These are phyloP conservation scores for Fonsecaea erecta DNA, from an alignment of 2,329 filamentous ascomycete genomes.

Conservation along the genomic window DNA sequence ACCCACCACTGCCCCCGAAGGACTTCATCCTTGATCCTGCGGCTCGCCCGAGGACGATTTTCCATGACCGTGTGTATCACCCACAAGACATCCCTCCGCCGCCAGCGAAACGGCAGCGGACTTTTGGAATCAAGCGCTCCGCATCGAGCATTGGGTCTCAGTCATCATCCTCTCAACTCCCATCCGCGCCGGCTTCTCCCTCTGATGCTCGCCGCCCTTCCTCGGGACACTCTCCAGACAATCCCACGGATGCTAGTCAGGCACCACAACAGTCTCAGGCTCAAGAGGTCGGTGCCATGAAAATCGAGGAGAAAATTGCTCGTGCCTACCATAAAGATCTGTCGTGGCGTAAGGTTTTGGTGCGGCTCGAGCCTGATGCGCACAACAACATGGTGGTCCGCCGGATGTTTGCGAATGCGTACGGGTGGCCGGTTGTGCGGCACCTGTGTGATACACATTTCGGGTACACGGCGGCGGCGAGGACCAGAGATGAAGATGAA, in stretches of 20 bases:
- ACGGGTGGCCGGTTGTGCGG: conserved; percentile 95
- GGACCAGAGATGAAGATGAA: conserved; percentile 70
- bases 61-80: conserved; percentile 95
- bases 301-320: conserved; percentile 96
- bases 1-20: conserved; percentile 79
- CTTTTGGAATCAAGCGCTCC: conserved; percentile 42
- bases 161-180: conserved; percentile 4
- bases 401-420: conserved; percentile 94
- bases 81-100: conserved; percentile 89
- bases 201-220: conserved; percentile 14
- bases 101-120: conserved; percentile 54
- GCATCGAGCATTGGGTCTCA: conserved; percentile 18
- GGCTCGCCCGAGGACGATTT: conserved; percentile 83
- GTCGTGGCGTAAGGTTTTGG: conserved; percentile 95
- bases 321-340: conserved; percentile 90
- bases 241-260: neutral
- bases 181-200: conserved; percentile 3
- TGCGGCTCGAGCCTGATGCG: conserved; percentile 92
- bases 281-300: conserved; percentile 62
- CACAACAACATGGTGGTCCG: conserved; percentile 99
- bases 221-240: conserved; percentile 1
- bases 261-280: conserved; percentile 33
- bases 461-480: conserved; percentile 70
- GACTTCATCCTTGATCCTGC: conserved; percentile 85
- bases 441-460: conserved; percentile 96